Base-by-base conservation (phyloP, 2,329 filamentous ascomycete species). In the Phyllosticta ampelicida region DNA sequence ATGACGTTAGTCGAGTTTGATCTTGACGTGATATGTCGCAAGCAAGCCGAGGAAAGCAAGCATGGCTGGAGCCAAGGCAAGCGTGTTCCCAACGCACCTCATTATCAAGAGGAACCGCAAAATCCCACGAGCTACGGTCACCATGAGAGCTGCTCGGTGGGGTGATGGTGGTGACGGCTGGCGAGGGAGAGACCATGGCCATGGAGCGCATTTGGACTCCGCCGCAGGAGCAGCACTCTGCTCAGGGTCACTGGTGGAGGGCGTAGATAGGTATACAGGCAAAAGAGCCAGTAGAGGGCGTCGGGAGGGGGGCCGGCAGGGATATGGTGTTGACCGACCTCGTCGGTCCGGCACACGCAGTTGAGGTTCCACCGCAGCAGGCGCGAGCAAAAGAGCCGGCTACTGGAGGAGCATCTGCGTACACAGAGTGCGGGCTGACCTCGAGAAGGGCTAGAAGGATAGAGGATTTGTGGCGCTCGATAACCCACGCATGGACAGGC, bases 121-220 rank as follows among this genome's bases (percentile, higher is more conserved):
- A 69, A 53, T 73, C 70, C 70, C 71, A 73, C 54, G 66, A 65
- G 60, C 65, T 67, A 58, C 67, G 61, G 51, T 63, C 68, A 61
- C 70, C 70, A 67, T 74, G 70, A 11, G 71, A 69, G 61, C 70
- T 73, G 61, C 67, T 71, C 30, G 72, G 72, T 54, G 72, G 71
- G 11, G 71, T 73, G 60, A 72, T 65, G 61, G 71, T 71, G 60
- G 68, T 66, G 64, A 63, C 61, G 63, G 62, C 53, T 18, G 48
- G 51, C 18, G 56, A 36, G 48, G 30, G 56, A 44, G 56, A 54
- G 51, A 58, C 56, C 56, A 58, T 58, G 48, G 56, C 56, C 56
- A 58, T 58, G 51, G 51, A 29, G 20, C 51, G 51, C 51, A 29
- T 51, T 51, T 51, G 26, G 21, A 21, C n/a, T 1, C 51, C 2